Conservation (phyloP, 176 grass and related monocot species). For the Canna indica region DNA sequence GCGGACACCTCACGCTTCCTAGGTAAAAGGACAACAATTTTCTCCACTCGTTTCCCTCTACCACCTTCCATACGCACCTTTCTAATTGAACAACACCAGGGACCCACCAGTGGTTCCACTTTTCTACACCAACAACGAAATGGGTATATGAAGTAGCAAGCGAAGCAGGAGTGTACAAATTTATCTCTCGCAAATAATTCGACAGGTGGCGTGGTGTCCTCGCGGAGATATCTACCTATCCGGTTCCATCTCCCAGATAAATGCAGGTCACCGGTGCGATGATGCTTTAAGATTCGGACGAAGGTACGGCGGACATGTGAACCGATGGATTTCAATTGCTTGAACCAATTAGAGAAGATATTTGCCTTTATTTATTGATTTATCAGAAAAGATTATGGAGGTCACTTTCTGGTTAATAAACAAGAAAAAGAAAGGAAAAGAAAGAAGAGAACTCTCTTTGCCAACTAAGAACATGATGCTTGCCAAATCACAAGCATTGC, state of each 20-base stretch:
- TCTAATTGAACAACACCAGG: background rate
- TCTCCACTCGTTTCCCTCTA: background rate
- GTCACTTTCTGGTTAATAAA: background rate
- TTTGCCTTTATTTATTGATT: too few species aligned
- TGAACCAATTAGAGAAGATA: too few species aligned
- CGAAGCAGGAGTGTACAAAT: background rate
- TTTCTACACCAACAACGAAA: background rate
- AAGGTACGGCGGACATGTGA: too few species aligned
- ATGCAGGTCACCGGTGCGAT: too few species aligned
- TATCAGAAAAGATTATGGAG: background rate
- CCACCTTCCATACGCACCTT: too few species aligned
- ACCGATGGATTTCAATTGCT: too few species aligned
- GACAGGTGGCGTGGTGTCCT: background rate
- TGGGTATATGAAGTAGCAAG: background rate
- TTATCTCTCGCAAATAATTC: background rate
- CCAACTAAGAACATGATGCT: conserved; percentile 1
- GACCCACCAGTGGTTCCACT: background rate
- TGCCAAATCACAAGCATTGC: too few species aligned
- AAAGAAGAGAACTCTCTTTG: background rate
- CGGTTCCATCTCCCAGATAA: too few species aligned
- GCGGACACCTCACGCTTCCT: background rate
- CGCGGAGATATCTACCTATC: background rate
- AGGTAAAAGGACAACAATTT: background rate
- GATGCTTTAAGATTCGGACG: too few species aligned
- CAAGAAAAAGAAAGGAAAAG: background rate